Conservation (phyloP, 306 rosid genomes). For the Dalbergia cochinchinensis region DNA sequence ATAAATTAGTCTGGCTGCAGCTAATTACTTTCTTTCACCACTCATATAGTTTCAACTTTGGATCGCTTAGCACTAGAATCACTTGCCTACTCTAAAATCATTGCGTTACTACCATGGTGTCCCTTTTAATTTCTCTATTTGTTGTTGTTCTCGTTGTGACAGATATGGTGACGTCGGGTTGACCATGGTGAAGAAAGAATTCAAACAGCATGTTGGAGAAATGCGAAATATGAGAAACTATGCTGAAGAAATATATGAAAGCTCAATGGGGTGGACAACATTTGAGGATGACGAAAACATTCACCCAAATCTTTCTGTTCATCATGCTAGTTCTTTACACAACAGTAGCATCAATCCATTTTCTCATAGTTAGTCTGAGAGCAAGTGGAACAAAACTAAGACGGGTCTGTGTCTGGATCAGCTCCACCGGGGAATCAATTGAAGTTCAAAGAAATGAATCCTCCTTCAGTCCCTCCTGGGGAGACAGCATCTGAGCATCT, state of each 20-base stretch:
- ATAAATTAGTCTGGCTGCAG: slow-evolving; percentile 1
- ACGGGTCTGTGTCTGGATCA: slow-evolving; percentile 55
- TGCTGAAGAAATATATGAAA: slow-evolving; percentile 57
- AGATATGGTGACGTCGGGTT: slow-evolving; percentile 62
- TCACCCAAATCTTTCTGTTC: slow-evolving; percentile 71
- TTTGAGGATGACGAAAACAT: slow-evolving; percentile 75
- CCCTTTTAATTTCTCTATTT: not conserved
- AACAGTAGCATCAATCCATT: slow-evolving; percentile 52
- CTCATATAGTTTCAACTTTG: slow-evolving; percentile 5
- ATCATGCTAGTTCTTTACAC: slow-evolving; percentile 35
- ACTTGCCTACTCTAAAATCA: not conserved
- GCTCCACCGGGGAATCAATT: slow-evolving; percentile 21
- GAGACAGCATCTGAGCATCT: not conserved
- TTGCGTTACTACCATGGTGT: not conserved
- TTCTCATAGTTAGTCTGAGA: slow-evolving; percentile 32
- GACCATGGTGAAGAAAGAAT: slow-evolving; percentile 68
- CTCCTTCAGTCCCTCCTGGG: not conserved
- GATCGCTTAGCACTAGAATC: not conserved
- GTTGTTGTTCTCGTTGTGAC: slow-evolving; percentile 71
- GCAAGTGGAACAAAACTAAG: slow-evolving; percentile 39
- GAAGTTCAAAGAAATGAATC: not conserved
- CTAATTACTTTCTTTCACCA: not conserved
- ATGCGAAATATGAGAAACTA: slow-evolving; percentile 59
- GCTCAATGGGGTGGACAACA: slow-evolving; percentile 67
- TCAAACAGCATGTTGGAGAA: slow-evolving; percentile 71